Percentiles rank a stretch among this genome's conserved stretches.
Evolutionary conservation across 805 yeast genomes (phyloP).

Genomic region (Wickerhamomyces silvicola): DNA sequence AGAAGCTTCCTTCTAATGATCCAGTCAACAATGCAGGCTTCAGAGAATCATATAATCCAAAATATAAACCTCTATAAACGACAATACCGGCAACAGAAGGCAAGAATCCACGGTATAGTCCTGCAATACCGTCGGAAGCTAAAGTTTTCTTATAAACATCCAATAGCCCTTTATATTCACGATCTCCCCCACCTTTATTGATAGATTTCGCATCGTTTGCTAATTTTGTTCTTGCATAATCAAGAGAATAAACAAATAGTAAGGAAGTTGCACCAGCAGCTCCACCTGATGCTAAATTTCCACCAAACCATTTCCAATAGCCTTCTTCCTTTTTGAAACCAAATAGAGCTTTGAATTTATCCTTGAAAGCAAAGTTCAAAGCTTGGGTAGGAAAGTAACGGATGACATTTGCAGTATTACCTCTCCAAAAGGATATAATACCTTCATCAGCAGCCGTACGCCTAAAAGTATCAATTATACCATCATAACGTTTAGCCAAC

Average conservation of each 20-base stretch:
- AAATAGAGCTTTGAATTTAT: constrained; percentile 85
- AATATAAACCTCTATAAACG: constrained; percentile 96
- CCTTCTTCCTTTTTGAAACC: constrained; percentile 91
- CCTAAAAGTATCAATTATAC: constrained; percentile 84
- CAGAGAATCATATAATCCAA: constrained; percentile 89
- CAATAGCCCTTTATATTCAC: constrained; percentile 90
- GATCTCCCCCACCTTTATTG: constrained; percentile 63
- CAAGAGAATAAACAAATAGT: constrained; percentile 86
- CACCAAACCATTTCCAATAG: constrained; percentile 85
- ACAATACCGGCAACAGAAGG: constrained; percentile 92
- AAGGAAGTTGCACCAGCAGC: constrained; percentile 89
- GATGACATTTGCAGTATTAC: constrained; percentile 95
- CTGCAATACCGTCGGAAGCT: constrained; percentile 90
- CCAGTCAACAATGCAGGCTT: constrained; percentile 90
- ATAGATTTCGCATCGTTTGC: constrained; percentile 92
- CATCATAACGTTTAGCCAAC: constrained; percentile 71
- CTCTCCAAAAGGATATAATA: constrained; percentile 89
- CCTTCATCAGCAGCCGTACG: constrained; percentile 92
- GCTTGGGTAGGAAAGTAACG: constrained; percentile 99
- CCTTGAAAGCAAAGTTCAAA: constrained; percentile 93
- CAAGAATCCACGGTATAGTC: constrained; percentile 96
- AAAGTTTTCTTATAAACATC: constrained; percentile 93
- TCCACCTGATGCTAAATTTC: constrained; percentile 97
- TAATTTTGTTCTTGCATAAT: constrained; percentile 94
- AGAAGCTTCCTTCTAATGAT: constrained; percentile 83